Percentiles rank a stretch among this genome's conserved stretches.
phyloP scores from a whole-genome alignment of 345 rosid species.

The Citrus unshiu region DNA sequence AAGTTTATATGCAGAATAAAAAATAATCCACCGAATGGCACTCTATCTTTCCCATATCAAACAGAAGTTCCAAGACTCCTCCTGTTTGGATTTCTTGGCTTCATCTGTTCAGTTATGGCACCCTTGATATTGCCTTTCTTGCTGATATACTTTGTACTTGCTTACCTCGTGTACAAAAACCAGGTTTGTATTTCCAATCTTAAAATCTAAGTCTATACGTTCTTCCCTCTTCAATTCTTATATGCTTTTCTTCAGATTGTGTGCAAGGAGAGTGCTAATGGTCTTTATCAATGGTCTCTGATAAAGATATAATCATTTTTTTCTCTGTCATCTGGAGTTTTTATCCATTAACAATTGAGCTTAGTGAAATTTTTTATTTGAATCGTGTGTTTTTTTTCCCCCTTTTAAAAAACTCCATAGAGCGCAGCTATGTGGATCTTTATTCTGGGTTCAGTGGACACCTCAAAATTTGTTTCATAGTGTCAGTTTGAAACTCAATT shows the following conservation, averaged over 20 bases:
- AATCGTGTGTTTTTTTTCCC: background rate
- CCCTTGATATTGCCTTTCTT: conserved; percentile 79
- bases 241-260: background rate
- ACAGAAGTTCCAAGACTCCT: conserved; percentile 83
- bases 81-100: conserved; percentile 81
- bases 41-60: conserved; percentile 69
- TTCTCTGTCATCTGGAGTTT: background rate
- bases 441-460: background rate
- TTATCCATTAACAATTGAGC: background rate
- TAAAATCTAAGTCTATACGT: background rate
- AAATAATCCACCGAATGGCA: conserved; percentile 41
- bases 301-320: background rate
- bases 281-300: background rate
- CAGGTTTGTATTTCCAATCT: conserved; percentile 46
- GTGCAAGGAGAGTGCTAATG: background rate
- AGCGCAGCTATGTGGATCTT: background rate
- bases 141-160: conserved; percentile 68
- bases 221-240: conserved; percentile 3
- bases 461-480: background rate
- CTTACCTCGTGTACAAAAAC: conserved; percentile 67
- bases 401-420: no score
- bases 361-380: background rate
- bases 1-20: conserved; percentile 39
- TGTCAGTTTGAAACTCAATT: background rate
- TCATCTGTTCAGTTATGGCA: conserved; percentile 75